phyloP scores from a whole-genome alignment of 1,284 basidiomycete species.

The Anthracocystis walkeri region DNA sequence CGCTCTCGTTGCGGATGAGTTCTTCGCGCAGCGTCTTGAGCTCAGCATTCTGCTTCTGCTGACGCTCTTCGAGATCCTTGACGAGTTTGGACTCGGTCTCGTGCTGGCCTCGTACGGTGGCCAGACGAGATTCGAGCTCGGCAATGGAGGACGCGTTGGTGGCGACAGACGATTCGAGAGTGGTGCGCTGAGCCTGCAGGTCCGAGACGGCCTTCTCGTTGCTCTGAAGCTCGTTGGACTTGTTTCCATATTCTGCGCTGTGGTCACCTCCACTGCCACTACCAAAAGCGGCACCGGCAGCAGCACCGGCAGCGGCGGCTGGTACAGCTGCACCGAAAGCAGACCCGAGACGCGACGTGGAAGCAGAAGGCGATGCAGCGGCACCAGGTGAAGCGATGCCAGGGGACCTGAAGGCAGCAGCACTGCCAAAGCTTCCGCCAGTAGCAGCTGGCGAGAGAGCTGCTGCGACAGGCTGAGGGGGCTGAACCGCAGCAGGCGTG shows the following conservation, averaged over 20 bases:
- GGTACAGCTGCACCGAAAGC: constrained; percentile 33
- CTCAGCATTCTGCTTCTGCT: constrained; percentile 78
- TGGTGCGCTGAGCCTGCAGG: constrained; percentile 47
- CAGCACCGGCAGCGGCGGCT: constrained; percentile 24
- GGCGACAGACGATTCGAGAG: constrained; percentile 49
- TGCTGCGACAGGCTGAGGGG: constrained; percentile 25
- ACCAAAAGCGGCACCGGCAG: constrained; percentile 22
- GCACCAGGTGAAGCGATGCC: constrained; percentile 31
- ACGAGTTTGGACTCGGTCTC: constrained; percentile 86
- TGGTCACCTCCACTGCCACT: constrained; percentile 29
- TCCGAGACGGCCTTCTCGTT: constrained; percentile 59
- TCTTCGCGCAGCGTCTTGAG: constrained; percentile 83
- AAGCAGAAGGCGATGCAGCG: constrained; percentile 30
- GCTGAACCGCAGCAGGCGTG: constrained; percentile 29
- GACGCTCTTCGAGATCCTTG: constrained; percentile 79
- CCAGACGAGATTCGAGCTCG: constrained; percentile 66
- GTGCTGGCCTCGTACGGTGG: constrained; percentile 76
- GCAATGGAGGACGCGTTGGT: constrained; percentile 48
- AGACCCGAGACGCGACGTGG: constrained; percentile 37
- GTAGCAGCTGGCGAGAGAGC: constrained; percentile 55
- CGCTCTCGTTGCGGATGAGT: constrained; percentile 89
- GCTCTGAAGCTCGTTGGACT: constrained; percentile 54
- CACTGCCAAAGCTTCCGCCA: constrained; percentile 46
- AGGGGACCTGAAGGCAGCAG: constrained; percentile 33
- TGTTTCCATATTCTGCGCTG: constrained; percentile 57